Evolutionary conservation across 2,329 filamentous ascomycete genomes (phyloP).

Genomic region (Verticillium isaacii): DNA sequence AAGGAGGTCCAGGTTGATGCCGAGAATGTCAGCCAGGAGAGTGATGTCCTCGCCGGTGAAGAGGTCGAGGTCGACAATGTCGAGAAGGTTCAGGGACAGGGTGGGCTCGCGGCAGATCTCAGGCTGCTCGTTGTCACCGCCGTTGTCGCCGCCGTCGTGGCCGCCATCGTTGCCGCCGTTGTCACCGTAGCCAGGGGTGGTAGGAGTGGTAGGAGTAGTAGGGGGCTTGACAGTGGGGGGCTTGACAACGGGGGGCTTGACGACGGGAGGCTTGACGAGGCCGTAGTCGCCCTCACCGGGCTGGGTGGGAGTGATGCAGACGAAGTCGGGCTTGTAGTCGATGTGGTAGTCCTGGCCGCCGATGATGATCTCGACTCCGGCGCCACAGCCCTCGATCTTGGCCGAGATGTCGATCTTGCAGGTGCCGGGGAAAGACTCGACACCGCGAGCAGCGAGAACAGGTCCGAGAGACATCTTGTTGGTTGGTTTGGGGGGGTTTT

Average conservation of each 20-base stretch:
- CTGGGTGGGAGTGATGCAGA: conserved; percentile 3
- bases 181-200: background rate
- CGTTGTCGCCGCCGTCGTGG: background rate
- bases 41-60: background rate
- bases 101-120: background rate
- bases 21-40: conserved; percentile 1
- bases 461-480: conserved; percentile 1
- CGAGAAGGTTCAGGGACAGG: conserved; percentile 1
- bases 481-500: background rate
- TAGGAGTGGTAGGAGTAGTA: background rate
- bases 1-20: conserved; percentile 1
- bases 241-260: background rate
- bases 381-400: conserved; percentile 1
- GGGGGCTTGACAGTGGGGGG: background rate
- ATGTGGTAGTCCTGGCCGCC: background rate
- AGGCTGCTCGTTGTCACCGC: background rate
- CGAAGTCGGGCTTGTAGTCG: background rate
- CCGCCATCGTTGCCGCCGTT: background rate
- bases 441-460: conserved; percentile 1
- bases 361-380: background rate
- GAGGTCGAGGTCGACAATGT: conserved; percentile 1
- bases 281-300: background rate
- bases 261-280: background rate
- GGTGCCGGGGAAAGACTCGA: background rate
- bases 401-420: conserved; percentile 3